These are phyloP conservation scores for Tricholoma hemisulphureum DNA, from an alignment of 768 basidiomycete genomes.

Conservation along the genomic window DNA sequence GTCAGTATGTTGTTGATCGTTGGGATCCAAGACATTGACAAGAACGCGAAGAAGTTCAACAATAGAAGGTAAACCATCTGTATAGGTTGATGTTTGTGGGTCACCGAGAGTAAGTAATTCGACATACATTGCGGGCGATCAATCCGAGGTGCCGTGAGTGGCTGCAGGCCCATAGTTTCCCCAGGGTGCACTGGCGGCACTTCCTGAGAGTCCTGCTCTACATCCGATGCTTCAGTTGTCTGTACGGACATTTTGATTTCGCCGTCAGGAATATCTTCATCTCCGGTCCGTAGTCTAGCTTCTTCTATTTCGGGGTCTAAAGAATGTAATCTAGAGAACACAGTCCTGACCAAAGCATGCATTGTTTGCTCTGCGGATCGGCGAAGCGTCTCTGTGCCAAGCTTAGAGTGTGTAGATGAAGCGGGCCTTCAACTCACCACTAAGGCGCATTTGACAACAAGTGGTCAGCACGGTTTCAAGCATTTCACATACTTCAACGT, in stretches of 20 bases:
- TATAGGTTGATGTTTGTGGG: slow-evolving; percentile 9
- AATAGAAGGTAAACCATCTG: slow-evolving; percentile 90
- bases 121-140: slow-evolving; percentile 44
- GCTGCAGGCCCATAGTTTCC: slow-evolving; percentile 9
- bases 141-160: slow-evolving; percentile 24
- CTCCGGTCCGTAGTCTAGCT: slow-evolving; percentile 51
- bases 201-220: slow-evolving; percentile 18
- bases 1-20: slow-evolving; percentile 93
- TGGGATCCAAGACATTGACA: slow-evolving; percentile 92
- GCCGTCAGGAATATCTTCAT: slow-evolving; percentile 50
- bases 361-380: slow-evolving; percentile 88
- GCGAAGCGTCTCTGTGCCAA: slow-evolving; percentile 70
- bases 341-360: slow-evolving; percentile 79
- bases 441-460: slow-evolving; percentile 95
- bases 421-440: slow-evolving; percentile 57
- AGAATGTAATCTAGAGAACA: slow-evolving; percentile 70
- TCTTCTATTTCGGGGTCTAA: slow-evolving; percentile 70
- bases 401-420: background rate
- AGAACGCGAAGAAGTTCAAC: slow-evolving; percentile 91
- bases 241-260: slow-evolving; percentile 65
- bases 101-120: slow-evolving; percentile 1
- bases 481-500: slow-evolving; percentile 97
- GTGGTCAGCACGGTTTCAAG: slow-evolving; percentile 96
- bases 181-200: slow-evolving; percentile 9
- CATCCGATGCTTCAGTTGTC: slow-evolving; percentile 33